Base-by-base conservation (phyloP, 345 rosid genomes). In the Eucalyptus fibrosa region DNA sequence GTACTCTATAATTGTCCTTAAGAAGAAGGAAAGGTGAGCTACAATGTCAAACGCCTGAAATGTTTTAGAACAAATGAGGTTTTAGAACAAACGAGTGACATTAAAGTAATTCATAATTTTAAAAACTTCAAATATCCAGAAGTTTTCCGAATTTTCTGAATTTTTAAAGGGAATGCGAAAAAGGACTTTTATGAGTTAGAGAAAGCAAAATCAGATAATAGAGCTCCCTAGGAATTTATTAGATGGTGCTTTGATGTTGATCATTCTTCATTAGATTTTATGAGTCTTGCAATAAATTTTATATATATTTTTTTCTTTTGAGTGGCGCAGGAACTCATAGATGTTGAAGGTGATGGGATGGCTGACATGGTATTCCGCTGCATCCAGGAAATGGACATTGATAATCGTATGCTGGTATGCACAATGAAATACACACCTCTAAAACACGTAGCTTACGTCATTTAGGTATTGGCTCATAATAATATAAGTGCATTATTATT, bases 291-390 rank as follows among this genome's bases (percentile, higher is more conserved):
- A 47, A 50, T 37, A 89, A 50, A 87, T 32, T 44, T 42, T 89
- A 72, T 34, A n/a, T 80, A 9, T 56, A 4, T 37, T 32, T 23
- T 28, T 80, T 56, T 53, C 21, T 88, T 62, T 90, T 62, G 50
- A 49, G 17, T 62, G 59, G 90, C 88, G 82, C 93, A 97, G 99
- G 99, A 96, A 90, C 98, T 97, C 90, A 96, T 97, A 89, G 99
- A 97, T 92, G 98, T 97, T 90, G 99, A 97, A 94, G 99, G 99
- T 90, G 99, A 98, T 95, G 99, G 99, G 86, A 96, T 97, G 98
- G 99, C 99, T 90, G 99, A 98, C 90, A 98, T 97, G 99, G 99
- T 97, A 90, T 97, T 98, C 90, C 99, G 96, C 91, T 98, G 99
- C 94, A 97, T 98, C 91, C 99, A 97, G 93, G 99, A 98, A 95